phyloP scores from a whole-genome alignment of 2,329 filamentous ascomycete genomes.

The Penicillium sp. region DNA sequence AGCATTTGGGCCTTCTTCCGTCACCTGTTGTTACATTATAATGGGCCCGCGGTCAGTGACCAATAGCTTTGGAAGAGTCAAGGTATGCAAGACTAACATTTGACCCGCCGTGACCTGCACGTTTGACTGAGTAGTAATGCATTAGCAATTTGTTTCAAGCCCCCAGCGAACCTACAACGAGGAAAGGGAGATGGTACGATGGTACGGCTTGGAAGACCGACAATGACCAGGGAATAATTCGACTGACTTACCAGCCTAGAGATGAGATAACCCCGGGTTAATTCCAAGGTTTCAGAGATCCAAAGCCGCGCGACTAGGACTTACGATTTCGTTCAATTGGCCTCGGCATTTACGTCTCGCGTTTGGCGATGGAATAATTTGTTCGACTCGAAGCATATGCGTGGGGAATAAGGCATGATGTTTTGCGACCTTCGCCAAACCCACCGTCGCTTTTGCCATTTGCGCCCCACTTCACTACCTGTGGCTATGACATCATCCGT shows the following conservation, averaged over 20 bases:
- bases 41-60: neutral
- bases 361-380: neutral
- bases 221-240: neutral
- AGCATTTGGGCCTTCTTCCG: slow-evolving; percentile 2
- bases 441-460: neutral
- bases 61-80: neutral
- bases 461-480: neutral
- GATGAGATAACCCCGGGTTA: neutral
- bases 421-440: neutral
- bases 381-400: neutral
- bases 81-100: slow-evolving; percentile 2
- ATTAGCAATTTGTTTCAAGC: neutral
- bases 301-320: neutral
- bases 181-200: neutral
- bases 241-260: neutral
- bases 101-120: slow-evolving; percentile 5
- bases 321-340: neutral
- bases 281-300: neutral
- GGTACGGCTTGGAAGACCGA: neutral
- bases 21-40: slow-evolving; percentile 1
- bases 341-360: neutral
- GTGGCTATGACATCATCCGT: too few relatives aligned
- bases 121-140: neutral
- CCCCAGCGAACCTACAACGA: too few relatives aligned
- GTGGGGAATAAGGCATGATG: neutral